Percentiles rank a stretch among this genome's conserved stretches.
Evolutionary conservation across 1,139 yeast genomes (phyloP).

Genomic region (Barnettozyma hawaiiensis): DNA sequence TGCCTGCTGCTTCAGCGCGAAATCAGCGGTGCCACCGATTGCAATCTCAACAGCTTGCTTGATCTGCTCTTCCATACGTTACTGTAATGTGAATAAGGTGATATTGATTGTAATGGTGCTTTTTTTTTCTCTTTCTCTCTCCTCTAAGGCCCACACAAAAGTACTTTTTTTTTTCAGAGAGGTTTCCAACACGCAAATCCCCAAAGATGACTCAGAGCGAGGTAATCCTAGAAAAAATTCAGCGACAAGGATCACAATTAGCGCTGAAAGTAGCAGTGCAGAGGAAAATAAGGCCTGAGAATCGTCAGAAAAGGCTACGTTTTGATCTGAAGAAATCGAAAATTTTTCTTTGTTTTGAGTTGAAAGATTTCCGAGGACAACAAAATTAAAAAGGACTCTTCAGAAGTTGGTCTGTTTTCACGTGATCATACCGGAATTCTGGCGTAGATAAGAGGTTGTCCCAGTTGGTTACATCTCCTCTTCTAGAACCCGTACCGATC

Average conservation of each 20-base stretch:
- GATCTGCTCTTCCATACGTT: constrained; percentile 72
- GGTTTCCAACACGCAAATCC: background rate
- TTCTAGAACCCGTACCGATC: constrained; percentile 25
- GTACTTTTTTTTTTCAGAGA: background rate
- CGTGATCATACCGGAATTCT: background rate
- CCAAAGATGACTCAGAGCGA: constrained; percentile 1
- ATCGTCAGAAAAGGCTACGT: background rate
- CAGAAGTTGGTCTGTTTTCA: background rate
- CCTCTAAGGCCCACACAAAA: constrained; percentile 2
- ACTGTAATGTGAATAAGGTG: background rate
- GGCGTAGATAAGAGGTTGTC: background rate
- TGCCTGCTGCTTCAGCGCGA: constrained; percentile 73
- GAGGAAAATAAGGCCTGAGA: background rate
- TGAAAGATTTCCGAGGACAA: constrained; percentile 9
- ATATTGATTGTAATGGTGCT: background rate
- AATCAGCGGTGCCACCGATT: constrained; percentile 69
- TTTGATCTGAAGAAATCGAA: constrained; percentile 9
- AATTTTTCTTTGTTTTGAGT: constrained; percentile 7
- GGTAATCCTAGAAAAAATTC: background rate
- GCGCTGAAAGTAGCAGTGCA: background rate
- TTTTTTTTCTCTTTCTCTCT: background rate
- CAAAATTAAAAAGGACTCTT: background rate
- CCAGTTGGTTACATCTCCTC: too few species aligned
- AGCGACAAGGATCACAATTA: background rate
- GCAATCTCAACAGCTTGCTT: constrained; percentile 93